A percentile compares a stretch with the other conserved stretches of the same genome.
Conservation (phyloP, 768 basidiomycete species). For the Boletellus sp. region DNA sequence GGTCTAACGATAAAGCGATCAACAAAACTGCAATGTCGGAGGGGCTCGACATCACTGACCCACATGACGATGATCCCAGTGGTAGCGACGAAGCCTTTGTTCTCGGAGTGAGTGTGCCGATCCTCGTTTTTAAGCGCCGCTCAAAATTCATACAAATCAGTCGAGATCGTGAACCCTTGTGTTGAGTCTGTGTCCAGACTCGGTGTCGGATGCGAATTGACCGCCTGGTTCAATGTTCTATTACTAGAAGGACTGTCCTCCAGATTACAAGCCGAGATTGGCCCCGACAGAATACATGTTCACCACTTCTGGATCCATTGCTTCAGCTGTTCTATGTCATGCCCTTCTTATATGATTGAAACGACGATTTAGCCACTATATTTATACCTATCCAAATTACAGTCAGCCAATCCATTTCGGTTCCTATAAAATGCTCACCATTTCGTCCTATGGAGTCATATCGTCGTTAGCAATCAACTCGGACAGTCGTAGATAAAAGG, state of each 20-base stretch:
- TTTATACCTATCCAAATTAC: slow-evolving; percentile 22
- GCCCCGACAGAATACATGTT: background rate
- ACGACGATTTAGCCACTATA: slow-evolving; percentile 18
- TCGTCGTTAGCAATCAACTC: slow-evolving; percentile 1
- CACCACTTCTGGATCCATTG: background rate
- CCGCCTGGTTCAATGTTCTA: too few species aligned
- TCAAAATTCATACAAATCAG: slow-evolving; percentile 5
- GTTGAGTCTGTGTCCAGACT: too few species aligned
- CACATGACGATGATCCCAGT: slow-evolving; percentile 22
- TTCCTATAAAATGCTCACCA: slow-evolving; percentile 14
- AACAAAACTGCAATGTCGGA: background rate
- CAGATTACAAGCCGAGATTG: too few species aligned
- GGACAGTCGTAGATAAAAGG: background rate
- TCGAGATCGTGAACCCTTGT: background rate
- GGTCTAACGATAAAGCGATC: slow-evolving; percentile 47
- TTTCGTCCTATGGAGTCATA: slow-evolving; percentile 22
- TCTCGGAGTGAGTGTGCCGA: background rate
- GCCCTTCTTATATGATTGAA: background rate
- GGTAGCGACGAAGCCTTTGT: slow-evolving; percentile 1
- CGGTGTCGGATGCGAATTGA: too few species aligned
- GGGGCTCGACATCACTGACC: slow-evolving; percentile 22
- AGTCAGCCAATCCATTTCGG: background rate
- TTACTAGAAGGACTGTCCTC: too few species aligned
- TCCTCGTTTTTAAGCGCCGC: slow-evolving; percentile 19
- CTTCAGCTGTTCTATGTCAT: too few species aligned